These are phyloP conservation scores for Hibiscus trionum DNA, from an alignment of 345 rosid species.

Conservation along the genomic window DNA sequence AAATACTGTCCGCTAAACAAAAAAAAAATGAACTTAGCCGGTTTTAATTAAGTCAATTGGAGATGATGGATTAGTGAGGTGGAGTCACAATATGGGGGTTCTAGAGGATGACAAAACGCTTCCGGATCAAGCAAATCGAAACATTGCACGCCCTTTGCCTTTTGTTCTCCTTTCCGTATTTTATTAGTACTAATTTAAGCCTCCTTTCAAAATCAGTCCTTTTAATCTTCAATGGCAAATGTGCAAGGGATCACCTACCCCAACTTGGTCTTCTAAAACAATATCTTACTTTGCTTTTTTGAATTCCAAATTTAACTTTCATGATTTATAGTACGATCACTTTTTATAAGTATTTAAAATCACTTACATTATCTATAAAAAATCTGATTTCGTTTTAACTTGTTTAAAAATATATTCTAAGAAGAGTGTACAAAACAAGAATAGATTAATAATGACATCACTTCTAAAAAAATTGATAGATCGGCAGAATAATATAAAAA, in stretches of 20 bases:
- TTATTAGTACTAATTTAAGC: neutral
- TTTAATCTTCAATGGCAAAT: neutral
- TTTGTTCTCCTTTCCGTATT: neutral
- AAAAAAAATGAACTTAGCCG: neutral
- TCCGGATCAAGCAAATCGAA: neutral
- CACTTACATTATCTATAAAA: too few relatives aligned
- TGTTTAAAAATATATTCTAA: too few relatives aligned
- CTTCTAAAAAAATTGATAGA: too few relatives aligned
- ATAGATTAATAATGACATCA: too few relatives aligned
- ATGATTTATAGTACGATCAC: too few relatives aligned
- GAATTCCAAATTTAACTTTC: too few relatives aligned
- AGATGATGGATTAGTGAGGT: constrained; percentile 11
- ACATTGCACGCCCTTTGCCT: neutral
- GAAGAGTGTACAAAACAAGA: too few relatives aligned
- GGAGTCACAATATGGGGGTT: constrained; percentile 7
- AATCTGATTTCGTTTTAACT: too few relatives aligned
- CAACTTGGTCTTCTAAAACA: too few relatives aligned
- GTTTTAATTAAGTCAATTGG: neutral
- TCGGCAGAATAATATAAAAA: too few relatives aligned
- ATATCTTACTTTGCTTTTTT: neutral
- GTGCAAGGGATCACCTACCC: neutral
- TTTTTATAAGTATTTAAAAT: too few relatives aligned
- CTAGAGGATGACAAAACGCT: neutral
- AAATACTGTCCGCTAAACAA: too few relatives aligned
- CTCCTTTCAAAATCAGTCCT: neutral